Percentiles rank a stretch among this genome's conserved stretches.
phyloP scores from a whole-genome alignment of 305 asterid genomes.

The Fraxinus greggii region DNA sequence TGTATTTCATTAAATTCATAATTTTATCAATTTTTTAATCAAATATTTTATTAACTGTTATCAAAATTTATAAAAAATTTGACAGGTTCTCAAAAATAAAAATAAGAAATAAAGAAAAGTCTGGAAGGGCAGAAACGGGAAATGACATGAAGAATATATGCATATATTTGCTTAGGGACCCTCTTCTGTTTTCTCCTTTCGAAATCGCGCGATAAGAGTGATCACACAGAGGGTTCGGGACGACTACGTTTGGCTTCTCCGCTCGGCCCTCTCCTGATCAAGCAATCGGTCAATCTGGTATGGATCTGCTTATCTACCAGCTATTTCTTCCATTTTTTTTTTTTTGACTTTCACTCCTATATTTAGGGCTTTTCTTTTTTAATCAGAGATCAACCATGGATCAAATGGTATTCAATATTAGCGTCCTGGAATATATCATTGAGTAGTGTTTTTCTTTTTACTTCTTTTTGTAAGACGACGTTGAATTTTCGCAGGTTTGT shows the following conservation, averaged over 20 bases:
- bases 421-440: not conserved
- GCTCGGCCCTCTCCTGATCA: slow-evolving; percentile 15
- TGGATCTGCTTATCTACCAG: slow-evolving; percentile 16
- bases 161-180: not conserved
- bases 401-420: not conserved
- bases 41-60: no score
- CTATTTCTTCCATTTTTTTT: not conserved
- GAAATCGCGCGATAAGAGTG: slow-evolving; percentile 10
- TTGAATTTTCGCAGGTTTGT: not conserved
- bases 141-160: not conserved
- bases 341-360: not conserved
- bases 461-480: not conserved
- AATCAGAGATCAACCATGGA: not conserved
- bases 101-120: no score
- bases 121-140: not conserved
- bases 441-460: not conserved
- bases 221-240: slow-evolving; percentile 16
- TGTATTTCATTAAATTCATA: no score
- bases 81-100: no score
- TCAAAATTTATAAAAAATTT: no score
- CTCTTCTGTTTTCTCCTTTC: not conserved
- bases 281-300: not conserved
- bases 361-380: not conserved
- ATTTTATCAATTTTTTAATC: no score
- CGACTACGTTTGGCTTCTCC: slow-evolving; percentile 12